Evolutionary conservation across 139 green algal genomes (phyloP).

Genomic region (Ostreobium quekettii): DNA sequence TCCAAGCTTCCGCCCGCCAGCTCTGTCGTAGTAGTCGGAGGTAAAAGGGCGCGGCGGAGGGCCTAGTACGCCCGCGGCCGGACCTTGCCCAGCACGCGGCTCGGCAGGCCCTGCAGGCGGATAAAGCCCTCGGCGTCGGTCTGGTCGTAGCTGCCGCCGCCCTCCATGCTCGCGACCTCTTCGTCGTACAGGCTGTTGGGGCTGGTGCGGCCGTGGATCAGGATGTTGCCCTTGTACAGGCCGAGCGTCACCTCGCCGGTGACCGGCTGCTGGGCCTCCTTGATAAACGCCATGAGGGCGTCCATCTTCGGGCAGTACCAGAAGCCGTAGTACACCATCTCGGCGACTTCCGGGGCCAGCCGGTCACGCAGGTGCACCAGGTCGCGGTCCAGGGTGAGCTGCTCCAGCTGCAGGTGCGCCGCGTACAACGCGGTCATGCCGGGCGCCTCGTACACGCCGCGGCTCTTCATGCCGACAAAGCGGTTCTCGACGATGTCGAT

Average conservation of each 20-base stretch:
- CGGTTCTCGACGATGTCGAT: slow-evolving; percentile 84
- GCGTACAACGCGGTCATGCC: slow-evolving; percentile 85
- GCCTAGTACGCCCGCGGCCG: too few relatives aligned
- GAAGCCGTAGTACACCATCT: slow-evolving; percentile 65
- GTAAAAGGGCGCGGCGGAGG: too few relatives aligned
- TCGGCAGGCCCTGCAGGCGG: slow-evolving; percentile 58
- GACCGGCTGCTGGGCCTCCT: slow-evolving; percentile 60
- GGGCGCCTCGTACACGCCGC: slow-evolving; percentile 96
- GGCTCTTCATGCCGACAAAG: slow-evolving; percentile 77
- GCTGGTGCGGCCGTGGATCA: slow-evolving; percentile 40
- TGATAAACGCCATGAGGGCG: slow-evolving; percentile 80
- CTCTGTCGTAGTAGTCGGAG: too few relatives aligned
- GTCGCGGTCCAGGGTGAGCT: slow-evolving; percentile 74
- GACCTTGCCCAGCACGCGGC: too few relatives aligned
- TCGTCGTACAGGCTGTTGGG: slow-evolving; percentile 55
- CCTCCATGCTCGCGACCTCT: slow-evolving; percentile 78
- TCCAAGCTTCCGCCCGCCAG: too few relatives aligned
- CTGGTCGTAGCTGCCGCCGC: slow-evolving; percentile 75
- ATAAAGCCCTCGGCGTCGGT: slow-evolving; percentile 72
- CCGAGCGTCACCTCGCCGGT: slow-evolving; percentile 22
- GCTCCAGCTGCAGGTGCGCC: slow-evolving; percentile 78
- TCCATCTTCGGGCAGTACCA: slow-evolving; percentile 59
- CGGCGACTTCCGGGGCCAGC: slow-evolving; percentile 65
- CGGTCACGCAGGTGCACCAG: slow-evolving; percentile 75
- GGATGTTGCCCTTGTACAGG: slow-evolving; percentile 67